Base-by-base conservation (phyloP, 345 rosid genomes). In the Camelina hispida region DNA sequence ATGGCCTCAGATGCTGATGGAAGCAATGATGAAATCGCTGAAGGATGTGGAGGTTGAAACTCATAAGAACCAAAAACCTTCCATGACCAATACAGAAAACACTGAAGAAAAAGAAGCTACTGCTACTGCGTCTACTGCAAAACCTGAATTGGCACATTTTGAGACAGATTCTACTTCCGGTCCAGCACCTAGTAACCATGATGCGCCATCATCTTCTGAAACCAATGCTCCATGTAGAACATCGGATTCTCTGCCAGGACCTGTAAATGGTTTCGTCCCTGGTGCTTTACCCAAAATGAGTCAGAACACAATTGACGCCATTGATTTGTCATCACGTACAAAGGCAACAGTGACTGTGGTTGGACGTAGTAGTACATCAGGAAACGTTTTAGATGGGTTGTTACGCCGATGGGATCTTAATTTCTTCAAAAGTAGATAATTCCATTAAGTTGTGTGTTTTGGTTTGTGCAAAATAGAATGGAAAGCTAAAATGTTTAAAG, bases 321-420 rank as follows among this genome's bases (percentile, higher is more conserved):
- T 59, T 4, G 97, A 89, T 78, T 79, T 91, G 77, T 88, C 96
- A 46, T 82, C 81, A 38, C 82, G 78, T 47, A 93, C 97, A 43
- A 93, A 86, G 81, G 97, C 97, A 55, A 88, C 96, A 14, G 69
- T 91, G 73, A 89, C 94, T 17, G 88, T 91, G 65, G 88, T 89
- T 68, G 89, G 71, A 42, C 83, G 85, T 68, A 89, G 79, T 74
- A 87, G 79, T 72, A 87, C 96, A 12, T 79, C 91, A 38, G 84
- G 74, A 72, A 85, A 91, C 55, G 74, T 89, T 16, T 83, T 91
- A 85, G 98, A 89, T 7, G 96, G 97, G 55, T 84, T 93, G 82
- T 79, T 84, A 83, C 91, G 96, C 2, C 86, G 92, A 2, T 89
- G 96, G 98, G 97, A 93, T 89, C 84, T 91, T 63, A 84, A 83